These are phyloP conservation scores for Actinomucor elegans DNA, from an alignment of 371 early-diverging fungal species.

Conservation along the genomic window DNA sequence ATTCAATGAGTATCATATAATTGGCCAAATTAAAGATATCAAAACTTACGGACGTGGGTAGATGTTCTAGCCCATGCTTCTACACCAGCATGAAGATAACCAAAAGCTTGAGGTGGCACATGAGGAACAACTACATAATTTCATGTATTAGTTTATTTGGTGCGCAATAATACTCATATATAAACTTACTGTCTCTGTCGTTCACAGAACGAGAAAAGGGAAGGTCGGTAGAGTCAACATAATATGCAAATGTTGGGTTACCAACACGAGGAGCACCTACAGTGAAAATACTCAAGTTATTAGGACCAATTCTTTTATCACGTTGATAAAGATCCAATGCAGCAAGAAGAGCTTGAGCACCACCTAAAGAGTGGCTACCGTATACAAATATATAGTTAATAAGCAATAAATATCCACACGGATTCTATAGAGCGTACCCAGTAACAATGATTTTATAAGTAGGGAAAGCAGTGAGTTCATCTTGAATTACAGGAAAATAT, in stretches of 20 bases:
- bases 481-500: conserved; percentile 15
- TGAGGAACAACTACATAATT: conserved; percentile 27
- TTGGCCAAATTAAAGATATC: neutral
- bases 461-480: conserved; percentile 17
- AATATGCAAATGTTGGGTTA: conserved; percentile 26
- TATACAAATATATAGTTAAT: neutral
- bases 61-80: conserved; percentile 25
- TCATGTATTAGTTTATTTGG: no score
- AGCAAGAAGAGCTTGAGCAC: conserved; percentile 23
- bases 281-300: conserved; percentile 20
- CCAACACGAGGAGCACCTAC: conserved; percentile 30
- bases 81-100: conserved; percentile 27
- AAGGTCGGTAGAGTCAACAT: conserved; percentile 22
- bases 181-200: conserved; percentile 22
- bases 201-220: conserved; percentile 20
- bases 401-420: no score
- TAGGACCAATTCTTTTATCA: conserved; percentile 3
- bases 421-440: conserved; percentile 4
- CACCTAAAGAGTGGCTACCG: conserved; percentile 26
- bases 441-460: conserved; percentile 20
- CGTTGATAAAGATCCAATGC: conserved; percentile 22
- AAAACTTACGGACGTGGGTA: conserved; percentile 14
- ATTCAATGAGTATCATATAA: neutral
- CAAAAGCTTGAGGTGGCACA: conserved; percentile 25
- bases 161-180: no score